Evolutionary conservation across 176 grass and related monocot genomes (phyloP), one percentile per base, ranked within the genome.

Genomic region (Eleusine indica): DNA sequence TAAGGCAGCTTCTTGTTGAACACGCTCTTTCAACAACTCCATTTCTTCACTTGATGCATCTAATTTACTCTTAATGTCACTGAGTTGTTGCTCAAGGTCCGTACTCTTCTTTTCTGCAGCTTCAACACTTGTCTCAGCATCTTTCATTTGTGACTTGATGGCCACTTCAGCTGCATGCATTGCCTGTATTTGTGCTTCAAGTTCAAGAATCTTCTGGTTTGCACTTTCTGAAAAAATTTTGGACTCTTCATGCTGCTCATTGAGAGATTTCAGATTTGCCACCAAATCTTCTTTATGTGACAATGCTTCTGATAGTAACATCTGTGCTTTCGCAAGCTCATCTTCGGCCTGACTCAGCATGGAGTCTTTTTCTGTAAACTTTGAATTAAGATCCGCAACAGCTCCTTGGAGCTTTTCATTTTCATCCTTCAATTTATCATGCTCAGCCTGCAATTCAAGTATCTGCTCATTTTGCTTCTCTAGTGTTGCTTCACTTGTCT

Each of bases 281-380:
- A 87, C 89, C 30, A 97, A 69, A 75, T 92, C 89, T 48, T 94
- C 82, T 77, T 97, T 94, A 82, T 88, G 85, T 28, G 85, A 84
- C 66, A 92, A 77, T 75, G 91, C 80, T 89, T 97, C 89, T 67
- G 87, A 88, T 25, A 94, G 91, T 80, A 90, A 77, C 79, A 84
- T 87, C n/a, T 86, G 86, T 77, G 87, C 63, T 43, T 92, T 88
- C 40, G 38, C 72, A 87, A 90, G 87, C 57, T 89, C 79, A 51
- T 87, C 84, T 82, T 84, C 86, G 86, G 83, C 87, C 75, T 81
- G 75, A 76, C 37, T 78, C 69, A 94, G 68, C 43, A 80, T 61
- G 19, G 91, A 86, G 13, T 89, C 87, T 85, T 87, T 98, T 69
- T 84, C 82, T 61, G 79, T 82, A 78, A 93, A 60, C 74, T 88